Base-by-base conservation (phyloP, 176 grass and related monocot species). In the Oryza officinalis region DNA sequence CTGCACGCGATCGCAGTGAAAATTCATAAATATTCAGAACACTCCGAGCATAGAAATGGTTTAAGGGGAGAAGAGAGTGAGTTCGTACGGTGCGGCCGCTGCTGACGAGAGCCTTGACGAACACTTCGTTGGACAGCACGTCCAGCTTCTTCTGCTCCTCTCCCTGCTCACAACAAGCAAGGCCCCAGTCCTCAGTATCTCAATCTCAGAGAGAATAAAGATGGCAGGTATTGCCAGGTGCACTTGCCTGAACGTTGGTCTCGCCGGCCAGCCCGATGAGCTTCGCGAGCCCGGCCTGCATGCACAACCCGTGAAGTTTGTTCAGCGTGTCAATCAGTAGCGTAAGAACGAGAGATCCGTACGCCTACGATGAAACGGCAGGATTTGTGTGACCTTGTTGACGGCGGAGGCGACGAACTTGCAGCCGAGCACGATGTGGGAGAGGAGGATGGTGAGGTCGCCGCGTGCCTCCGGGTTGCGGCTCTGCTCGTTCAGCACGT, bases 81-180 rank as follows among this genome's bases (percentile, higher is more conserved):
- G 9, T 8, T 61, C 89, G 17, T 91, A 99, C 96, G 54, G 96
- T 99, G 38, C 91, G 91, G 0, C 96, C 96, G 81, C 96, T 94
- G 91, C 96, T 96, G 80, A 94, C 88, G 63, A 99, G 87, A 28
- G 96, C 96, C 84, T 96, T 99, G 74, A 99, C 72, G 79, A 99
- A 99, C 78, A 99, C 96, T 88, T 99, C 91, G 85, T 99, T 96
- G 2, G 96, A 99, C 37, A 99, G 89, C 12, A 99, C 91, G 81
- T 99, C 96, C 69, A 99, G 96, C 86, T 99, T 99, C 96, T 99
- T 99, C 85, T 99, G 96, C 80, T 99, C 96, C 83, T 99, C 96
- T 0, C 96, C 96, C 96, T 98, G 88, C 37, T 27, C 86, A 33
- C 72, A 45, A 27, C 13, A 79, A 66, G 40, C 26, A 11, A 60